Evolutionary conservation across 2,329 filamentous ascomycete genomes (phyloP).

Genomic region (Emmonsiellopsis sp.): DNA sequence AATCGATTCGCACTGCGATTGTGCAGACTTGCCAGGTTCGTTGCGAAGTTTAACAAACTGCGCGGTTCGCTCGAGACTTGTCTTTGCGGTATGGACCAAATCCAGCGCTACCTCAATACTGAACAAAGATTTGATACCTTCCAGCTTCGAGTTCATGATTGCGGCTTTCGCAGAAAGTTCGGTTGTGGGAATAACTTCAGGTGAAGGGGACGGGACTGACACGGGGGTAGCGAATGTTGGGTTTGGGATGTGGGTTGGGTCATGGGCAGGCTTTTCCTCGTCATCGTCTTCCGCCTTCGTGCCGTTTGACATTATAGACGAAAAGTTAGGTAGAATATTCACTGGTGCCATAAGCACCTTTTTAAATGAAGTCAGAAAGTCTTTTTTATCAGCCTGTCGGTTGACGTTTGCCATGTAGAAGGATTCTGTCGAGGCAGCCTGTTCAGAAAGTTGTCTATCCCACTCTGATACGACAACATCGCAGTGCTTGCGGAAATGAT

Average conservation of each 20-base stretch:
- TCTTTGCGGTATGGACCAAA: constrained; percentile 79
- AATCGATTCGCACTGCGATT: constrained; percentile 79
- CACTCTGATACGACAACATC: constrained; percentile 70
- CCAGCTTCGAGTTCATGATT: constrained; percentile 86
- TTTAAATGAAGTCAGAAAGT: constrained; percentile 92
- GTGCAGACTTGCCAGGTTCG: constrained; percentile 70
- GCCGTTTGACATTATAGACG: constrained; percentile 48
- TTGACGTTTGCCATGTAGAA: constrained; percentile 96
- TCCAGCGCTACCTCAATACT: constrained; percentile 91
- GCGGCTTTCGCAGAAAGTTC: constrained; percentile 96
- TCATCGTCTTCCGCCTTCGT: constrained; percentile 18
- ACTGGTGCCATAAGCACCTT: constrained; percentile 99
- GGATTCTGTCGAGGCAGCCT: constrained; percentile 82
- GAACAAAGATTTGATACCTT: constrained; percentile 90
- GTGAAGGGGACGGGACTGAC: constrained; percentile 17
- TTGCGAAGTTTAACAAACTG: constrained; percentile 73
- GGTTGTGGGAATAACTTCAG: constrained; percentile 64
- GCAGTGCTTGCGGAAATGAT: constrained; percentile 68
- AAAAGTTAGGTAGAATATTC: constrained; percentile 68
- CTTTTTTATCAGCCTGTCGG: constrained; percentile 87
- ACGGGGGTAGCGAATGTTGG: constrained; percentile 26
- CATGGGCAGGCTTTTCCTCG: constrained; percentile 14
- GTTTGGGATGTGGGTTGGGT: constrained; percentile 16
- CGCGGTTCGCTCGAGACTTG: constrained; percentile 74
- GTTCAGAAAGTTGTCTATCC: constrained; percentile 85